These are phyloP conservation scores for Rutstroemia sydowiana DNA, from an alignment of 2,329 filamentous ascomycete species.

Conservation along the genomic window DNA sequence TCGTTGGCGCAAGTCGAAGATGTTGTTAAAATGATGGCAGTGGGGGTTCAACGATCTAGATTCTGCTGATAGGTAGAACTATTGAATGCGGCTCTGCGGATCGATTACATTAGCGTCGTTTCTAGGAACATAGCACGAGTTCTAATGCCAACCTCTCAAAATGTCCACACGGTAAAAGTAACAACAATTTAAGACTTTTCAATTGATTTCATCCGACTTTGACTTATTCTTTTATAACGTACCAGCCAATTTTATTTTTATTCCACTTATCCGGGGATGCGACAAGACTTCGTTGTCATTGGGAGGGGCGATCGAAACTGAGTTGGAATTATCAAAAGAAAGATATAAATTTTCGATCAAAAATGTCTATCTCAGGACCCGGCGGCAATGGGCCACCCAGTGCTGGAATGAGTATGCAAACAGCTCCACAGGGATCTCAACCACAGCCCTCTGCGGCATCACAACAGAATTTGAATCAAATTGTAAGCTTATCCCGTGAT, in stretches of 20 bases:
- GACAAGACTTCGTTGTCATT: too few species aligned
- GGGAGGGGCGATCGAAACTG: background rate
- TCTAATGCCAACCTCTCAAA: background rate
- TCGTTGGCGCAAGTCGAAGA: too few species aligned
- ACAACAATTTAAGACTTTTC: too few species aligned
- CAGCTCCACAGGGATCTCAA: slow-evolving; percentile 39
- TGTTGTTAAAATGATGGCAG: too few species aligned
- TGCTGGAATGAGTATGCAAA: slow-evolving; percentile 38
- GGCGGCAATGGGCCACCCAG: slow-evolving; percentile 37
- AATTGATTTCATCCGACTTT: too few species aligned
- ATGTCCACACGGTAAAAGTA: too few species aligned
- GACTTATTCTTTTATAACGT: too few species aligned
- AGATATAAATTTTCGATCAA: background rate
- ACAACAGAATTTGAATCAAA: slow-evolving; percentile 89
- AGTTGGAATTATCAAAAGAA: background rate
- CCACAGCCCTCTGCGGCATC: slow-evolving; percentile 50
- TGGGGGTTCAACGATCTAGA: background rate
- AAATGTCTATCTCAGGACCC: slow-evolving; percentile 35
- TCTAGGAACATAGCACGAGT: background rate
- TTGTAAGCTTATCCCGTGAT: slow-evolving; percentile 57
- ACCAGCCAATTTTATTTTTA: too few species aligned
- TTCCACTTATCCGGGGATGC: too few species aligned
- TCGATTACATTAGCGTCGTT: slow-evolving; percentile 20
- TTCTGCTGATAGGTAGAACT: too few species aligned
- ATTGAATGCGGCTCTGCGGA: slow-evolving; percentile 25